Evolutionary conservation across 1,139 yeast genomes (phyloP), one percentile per base, ranked within the genome.

Genomic region (Pichia sp.): DNA sequence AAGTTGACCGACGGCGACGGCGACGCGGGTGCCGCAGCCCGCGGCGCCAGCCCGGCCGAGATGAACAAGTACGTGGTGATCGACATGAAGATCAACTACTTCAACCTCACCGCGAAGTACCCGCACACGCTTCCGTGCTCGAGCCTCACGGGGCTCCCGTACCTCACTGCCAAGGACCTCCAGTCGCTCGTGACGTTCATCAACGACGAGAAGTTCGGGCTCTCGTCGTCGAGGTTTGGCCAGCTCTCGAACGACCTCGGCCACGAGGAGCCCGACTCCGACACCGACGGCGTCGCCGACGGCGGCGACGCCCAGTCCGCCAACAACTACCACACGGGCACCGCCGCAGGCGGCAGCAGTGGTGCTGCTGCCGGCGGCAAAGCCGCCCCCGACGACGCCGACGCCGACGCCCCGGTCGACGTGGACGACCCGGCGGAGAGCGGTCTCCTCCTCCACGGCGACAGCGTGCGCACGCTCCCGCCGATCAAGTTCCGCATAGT

Each of bases 41-140:
- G 16, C 16, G 41, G 16, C 16, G 16, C 16, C n/a, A 15, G 16
- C 41, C 8, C 41, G 8, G 57, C 61, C 4, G 69, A 59, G 29
- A 56, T 57, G 26, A 73, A 59, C 63, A 79, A 81, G 62, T 86
- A 87, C 64, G 81, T 84, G 26, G 79, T 86, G 50, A 77, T 85
- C 49, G 87, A 85, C 64, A 77, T 84, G 59, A 84, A 81, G 60
- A 75, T 87, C 30, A 82, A 80, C 57, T 82, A 86, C 63, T 74
- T 73, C 54, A 85, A 85, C 61, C 70, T 86, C 57, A 80, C 77
- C 59, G 90, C 90, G 1, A 71, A 75, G 10, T 67, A 79, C 48
- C 89, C 92, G 0, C 62, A 71, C 19, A 68, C 70, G 15, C 66
- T 81, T 34, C 92, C 93, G 2, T 62, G 64, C 53, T 75, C 85